Conservation (phyloP, 345 rosid genomes). For the Gossypium turneri region DNA sequence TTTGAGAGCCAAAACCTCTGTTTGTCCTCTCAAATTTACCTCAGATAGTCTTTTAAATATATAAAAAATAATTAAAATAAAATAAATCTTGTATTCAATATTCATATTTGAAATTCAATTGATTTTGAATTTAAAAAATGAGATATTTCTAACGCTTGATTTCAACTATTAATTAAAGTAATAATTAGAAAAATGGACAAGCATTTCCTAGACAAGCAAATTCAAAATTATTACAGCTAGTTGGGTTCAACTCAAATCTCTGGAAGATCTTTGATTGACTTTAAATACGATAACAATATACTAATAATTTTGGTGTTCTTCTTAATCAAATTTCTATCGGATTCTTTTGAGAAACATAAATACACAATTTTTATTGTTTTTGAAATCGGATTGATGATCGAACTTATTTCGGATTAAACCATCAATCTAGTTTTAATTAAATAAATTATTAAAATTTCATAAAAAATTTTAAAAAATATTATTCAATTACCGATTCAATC, state of each 20-base stretch:
- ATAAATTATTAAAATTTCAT: no score
- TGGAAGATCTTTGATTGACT: background rate
- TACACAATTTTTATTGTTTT: no score
- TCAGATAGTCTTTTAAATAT: background rate
- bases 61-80: background rate
- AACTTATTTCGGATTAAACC: fast-evolving
- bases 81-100: background rate
- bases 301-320: background rate
- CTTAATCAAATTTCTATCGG: no score
- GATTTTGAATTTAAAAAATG: background rate
- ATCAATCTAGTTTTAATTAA: no score
- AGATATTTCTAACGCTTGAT: background rate
- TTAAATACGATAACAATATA: background rate
- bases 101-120: background rate
- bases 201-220: background rate
- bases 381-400: fast-evolving
- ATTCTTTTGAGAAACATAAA: no score
- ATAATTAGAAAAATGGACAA: background rate
- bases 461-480: no score
- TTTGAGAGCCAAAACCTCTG: no score
- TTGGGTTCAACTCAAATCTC: background rate
- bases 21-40: no score
- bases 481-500: no score
- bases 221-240: background rate
- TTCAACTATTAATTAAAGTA: background rate